Conservation (phyloP, 805 yeast genomes). For the Komagataella pseudopastoris region DNA sequence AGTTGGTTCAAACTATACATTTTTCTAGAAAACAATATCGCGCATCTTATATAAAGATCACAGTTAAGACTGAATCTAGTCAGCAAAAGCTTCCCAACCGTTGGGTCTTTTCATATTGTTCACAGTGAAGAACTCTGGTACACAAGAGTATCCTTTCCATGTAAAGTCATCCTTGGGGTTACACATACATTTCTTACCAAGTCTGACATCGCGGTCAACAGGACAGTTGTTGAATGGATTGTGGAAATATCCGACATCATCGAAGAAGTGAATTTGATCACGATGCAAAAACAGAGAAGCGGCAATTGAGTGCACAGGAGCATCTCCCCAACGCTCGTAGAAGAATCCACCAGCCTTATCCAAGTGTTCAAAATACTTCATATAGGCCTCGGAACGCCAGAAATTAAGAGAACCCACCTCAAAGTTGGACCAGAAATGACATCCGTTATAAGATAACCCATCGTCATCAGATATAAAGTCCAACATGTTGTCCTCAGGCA, state of each 20-base stretch:
- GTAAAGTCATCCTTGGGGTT: slow-evolving; percentile 63
- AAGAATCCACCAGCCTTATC: slow-evolving; percentile 85
- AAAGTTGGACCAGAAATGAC: slow-evolving; percentile 89
- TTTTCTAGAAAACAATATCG: not conserved
- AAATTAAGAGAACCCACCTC: slow-evolving; percentile 66
- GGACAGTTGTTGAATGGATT: slow-evolving; percentile 79
- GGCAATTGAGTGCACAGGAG: slow-evolving; percentile 84
- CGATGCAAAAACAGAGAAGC: slow-evolving; percentile 65
- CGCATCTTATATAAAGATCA: not conserved
- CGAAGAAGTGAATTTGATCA: slow-evolving; percentile 65
- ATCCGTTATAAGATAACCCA: slow-evolving; percentile 61
- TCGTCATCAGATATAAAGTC: slow-evolving; percentile 59
- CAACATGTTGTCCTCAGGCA: slow-evolving; percentile 50
- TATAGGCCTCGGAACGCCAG: slow-evolving; percentile 65
- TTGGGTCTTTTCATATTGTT: slow-evolving; percentile 44
- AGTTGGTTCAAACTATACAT: not conserved
- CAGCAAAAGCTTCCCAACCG: slow-evolving; percentile 55
- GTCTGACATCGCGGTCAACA: slow-evolving; percentile 42
- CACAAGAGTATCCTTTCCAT: slow-evolving; percentile 64
- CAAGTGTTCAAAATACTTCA: slow-evolving; percentile 55
- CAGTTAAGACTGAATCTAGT: slow-evolving; percentile 4
- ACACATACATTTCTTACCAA: slow-evolving; percentile 57
- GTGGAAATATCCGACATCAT: slow-evolving; percentile 77
- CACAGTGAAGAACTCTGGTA: slow-evolving; percentile 44
- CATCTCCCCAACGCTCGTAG: slow-evolving; percentile 93